These are phyloP conservation scores for Backusella macrospora DNA, from an alignment of 192 early-diverging fungal genomes.

Conservation along the genomic window DNA sequence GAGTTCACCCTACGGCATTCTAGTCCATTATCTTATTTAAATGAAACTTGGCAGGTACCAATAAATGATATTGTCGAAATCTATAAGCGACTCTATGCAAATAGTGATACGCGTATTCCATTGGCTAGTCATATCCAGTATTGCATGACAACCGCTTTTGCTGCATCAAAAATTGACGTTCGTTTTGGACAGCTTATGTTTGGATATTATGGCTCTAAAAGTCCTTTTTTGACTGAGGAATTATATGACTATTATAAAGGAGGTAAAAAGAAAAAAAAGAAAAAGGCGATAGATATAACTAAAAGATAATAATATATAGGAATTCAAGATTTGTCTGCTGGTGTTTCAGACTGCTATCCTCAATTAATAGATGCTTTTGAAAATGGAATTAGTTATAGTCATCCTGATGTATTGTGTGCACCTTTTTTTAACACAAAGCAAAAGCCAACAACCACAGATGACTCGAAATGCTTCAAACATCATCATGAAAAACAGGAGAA, in stretches of 20 bases:
- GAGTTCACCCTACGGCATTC: conserved; percentile 64
- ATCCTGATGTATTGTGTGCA: conserved; percentile 23
- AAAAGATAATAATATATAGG: conserved; percentile 46
- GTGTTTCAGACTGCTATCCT: conserved; percentile 60
- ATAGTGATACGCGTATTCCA: conserved; percentile 35
- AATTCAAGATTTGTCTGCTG: conserved; percentile 61
- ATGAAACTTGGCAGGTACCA: conserved; percentile 61
- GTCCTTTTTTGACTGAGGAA: conserved; percentile 78
- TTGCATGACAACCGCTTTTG: conserved; percentile 65
- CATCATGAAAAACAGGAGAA: neutral
- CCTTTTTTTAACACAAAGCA: conserved; percentile 24
- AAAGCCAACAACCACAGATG: neutral
- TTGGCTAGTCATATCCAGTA: conserved; percentile 44
- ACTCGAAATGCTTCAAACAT: neutral
- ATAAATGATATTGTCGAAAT: conserved; percentile 65
- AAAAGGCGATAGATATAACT: too few species aligned
- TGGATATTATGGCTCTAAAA: conserved; percentile 57
- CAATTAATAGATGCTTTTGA: conserved; percentile 50
- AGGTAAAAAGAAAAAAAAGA: conserved; percentile 41
- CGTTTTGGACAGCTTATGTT: conserved; percentile 59
- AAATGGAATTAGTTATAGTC: conserved; percentile 19
- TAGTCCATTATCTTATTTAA: conserved; percentile 24
- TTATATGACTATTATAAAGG: conserved; percentile 73
- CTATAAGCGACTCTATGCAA: conserved; percentile 53
- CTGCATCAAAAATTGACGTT: conserved; percentile 58